phyloP scores from a whole-genome alignment of 192 early-diverging fungal genomes.

The Chytriomyces confervae region DNA sequence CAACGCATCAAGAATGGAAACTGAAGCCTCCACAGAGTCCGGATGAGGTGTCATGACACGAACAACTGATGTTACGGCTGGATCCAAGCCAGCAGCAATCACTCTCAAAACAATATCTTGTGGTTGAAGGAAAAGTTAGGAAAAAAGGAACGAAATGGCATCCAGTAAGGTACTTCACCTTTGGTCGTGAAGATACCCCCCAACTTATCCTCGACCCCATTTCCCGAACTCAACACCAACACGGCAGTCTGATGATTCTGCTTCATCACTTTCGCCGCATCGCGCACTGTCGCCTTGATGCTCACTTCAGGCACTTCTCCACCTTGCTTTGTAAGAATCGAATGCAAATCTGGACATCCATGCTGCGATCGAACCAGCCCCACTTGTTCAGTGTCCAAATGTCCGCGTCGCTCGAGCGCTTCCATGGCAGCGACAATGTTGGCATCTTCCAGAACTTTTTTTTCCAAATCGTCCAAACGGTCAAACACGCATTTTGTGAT shows the following conservation, averaged over 20 bases:
- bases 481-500: conserved; percentile 61
- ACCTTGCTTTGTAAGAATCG: conserved; percentile 65
- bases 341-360: conserved; percentile 88
- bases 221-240: conserved; percentile 41
- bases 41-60: conserved; percentile 89
- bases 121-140: too few relatives aligned
- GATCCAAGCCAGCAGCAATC: conserved; percentile 73
- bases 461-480: conserved; percentile 54
- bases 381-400: conserved; percentile 46
- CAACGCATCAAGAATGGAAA: conserved; percentile 55
- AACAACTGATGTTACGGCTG: conserved; percentile 88
- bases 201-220: conserved; percentile 60
- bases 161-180: too few relatives aligned
- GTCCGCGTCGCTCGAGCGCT: conserved; percentile 55
- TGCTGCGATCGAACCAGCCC: conserved; percentile 59
- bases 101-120: conserved; percentile 58
- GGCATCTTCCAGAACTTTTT: conserved; percentile 59
- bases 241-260: conserved; percentile 53
- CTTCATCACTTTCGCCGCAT: conserved; percentile 55
- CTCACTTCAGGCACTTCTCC: conserved; percentile 43
- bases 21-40: conserved; percentile 46
- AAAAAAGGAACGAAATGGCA: too few relatives aligned
- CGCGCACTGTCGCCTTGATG: conserved; percentile 47
- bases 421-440: conserved; percentile 65
- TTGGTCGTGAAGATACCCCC: conserved; percentile 93